Base-by-base conservation (phyloP, 2,329 filamentous ascomycete genomes). In the Pyricularia sp. region DNA sequence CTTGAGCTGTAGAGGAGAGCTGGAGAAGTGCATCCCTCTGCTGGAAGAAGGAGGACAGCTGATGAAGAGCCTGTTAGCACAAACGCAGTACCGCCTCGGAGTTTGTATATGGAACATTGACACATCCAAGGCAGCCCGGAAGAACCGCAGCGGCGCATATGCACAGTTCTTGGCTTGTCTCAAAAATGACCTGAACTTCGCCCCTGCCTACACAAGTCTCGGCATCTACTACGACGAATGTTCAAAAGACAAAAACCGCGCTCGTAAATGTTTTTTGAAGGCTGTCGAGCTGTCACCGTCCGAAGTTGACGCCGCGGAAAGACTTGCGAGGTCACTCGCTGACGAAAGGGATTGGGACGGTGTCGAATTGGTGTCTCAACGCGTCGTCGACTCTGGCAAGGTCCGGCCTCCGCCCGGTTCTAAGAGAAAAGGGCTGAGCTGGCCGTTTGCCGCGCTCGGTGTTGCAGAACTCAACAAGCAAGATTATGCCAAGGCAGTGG, bases 391-490 rank as follows among this genome's bases (percentile, higher is more conserved):
- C 68, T 97, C 93, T n/a, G 94, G 94, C 64, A 94, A 92, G 75
- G 91, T 93, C 55, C 89, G 89, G 69, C 91, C 92, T 28, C 87
- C 93, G 1, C 93, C 94, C 10, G 94, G 96, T 0, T 97, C 93
- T 0, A 96, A 96, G 80, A 88, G 90, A 70, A 93, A 91, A 75
- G 91, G 92, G 1, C 87, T 96, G 68, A 97, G 93, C 76, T 99
- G 94, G 94, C 94, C 94, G 1, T 96, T 92, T 73, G 91, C 93
- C 2, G 93, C 94, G 0, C 81, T 99, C 1, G 94, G 96, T 30
- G 91, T 96, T 19, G 93, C 96, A 1, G 91, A 97, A 74, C 84
- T 97, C 73, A 97, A 96, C 76, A 94, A 91, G 73, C 91, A 96
- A 73, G 91, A 96, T 66, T 97, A 93, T 70, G 80, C 87, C 69